Evolutionary conservation across 306 rosid genomes (phyloP).

Genomic region (Coriaria nepalensis): DNA sequence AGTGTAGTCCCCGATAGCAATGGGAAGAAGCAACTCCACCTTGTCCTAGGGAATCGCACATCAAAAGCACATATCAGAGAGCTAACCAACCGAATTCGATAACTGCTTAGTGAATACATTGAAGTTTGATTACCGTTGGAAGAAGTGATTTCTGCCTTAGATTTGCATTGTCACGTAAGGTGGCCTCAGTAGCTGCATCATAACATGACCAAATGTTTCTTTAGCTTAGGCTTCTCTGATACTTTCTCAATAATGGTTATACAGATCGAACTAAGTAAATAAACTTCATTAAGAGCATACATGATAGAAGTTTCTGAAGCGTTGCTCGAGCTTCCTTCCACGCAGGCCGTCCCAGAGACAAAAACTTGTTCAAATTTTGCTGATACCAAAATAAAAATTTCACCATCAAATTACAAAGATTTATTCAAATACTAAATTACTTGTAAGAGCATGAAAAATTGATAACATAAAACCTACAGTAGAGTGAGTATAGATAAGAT

Average conservation of each 20-base stretch:
- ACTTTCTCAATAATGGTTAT: neutral
- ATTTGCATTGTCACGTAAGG: constrained; percentile 60
- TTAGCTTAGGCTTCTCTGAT: neutral
- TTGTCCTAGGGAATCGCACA: constrained; percentile 35
- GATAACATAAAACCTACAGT: neutral
- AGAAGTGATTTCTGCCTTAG: constrained; percentile 59
- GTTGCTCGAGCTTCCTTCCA: constrained; percentile 98
- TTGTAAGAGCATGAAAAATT: neutral
- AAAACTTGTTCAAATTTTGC: constrained; percentile 76
- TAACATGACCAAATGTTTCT: constrained; percentile 8
- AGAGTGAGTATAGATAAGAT: neutral
- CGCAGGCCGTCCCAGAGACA: constrained; percentile 81
- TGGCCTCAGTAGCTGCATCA: constrained; percentile 59
- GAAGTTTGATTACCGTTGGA: constrained; percentile 46
- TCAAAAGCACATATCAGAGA: constrained; percentile 9
- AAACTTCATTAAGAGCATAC: constrained; percentile 19
- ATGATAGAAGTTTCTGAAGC: constrained; percentile 70
- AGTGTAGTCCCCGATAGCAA: constrained; percentile 74
- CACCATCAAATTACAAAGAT: neutral
- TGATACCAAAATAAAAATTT: constrained; percentile 15
- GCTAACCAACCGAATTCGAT: constrained; percentile 3
- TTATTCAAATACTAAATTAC: neutral
- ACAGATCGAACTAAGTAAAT: neutral
- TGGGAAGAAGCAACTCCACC: constrained; percentile 68
- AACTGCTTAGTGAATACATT: constrained; percentile 4